A percentile compares a stretch with the other conserved stretches of the same genome.
Evolutionary conservation across 176 grass and related monocot genomes (phyloP).

Genomic region (Triticum turgidum): DNA sequence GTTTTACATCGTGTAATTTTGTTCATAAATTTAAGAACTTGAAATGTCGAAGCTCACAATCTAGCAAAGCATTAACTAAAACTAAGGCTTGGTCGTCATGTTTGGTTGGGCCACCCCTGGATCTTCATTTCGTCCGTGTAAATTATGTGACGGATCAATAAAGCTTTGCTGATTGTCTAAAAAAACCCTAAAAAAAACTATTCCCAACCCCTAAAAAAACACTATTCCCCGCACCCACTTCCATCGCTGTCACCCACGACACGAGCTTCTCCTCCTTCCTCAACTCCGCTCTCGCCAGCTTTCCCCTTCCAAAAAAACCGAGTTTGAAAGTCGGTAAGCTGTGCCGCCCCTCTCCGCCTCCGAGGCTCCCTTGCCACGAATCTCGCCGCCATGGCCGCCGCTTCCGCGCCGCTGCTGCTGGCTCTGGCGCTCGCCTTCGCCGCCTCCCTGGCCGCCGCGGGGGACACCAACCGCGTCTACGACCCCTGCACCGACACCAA

Average conservation of each 20-base stretch:
- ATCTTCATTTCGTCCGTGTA: too few relatives aligned
- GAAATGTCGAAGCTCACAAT: too few relatives aligned
- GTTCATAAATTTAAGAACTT: too few relatives aligned
- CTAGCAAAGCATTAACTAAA: too few relatives aligned
- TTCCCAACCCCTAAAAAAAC: too few relatives aligned
- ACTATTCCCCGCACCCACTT: too few relatives aligned
- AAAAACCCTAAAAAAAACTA: too few relatives aligned
- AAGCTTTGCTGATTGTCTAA: too few relatives aligned
- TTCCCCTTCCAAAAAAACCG: not conserved
- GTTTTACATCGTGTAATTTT: too few relatives aligned
- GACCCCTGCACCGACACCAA: slow-evolving; percentile 73
- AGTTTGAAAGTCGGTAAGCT: not conserved
- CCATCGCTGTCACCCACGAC: slow-evolving; percentile 33
- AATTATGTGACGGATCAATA: too few relatives aligned
- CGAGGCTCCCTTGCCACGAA: not conserved
- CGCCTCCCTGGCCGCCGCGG: slow-evolving; percentile 24
- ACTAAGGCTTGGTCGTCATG: too few relatives aligned
- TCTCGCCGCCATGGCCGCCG: slow-evolving; percentile 30
- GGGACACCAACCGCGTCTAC: slow-evolving; percentile 64
- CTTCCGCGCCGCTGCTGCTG: not conserved
- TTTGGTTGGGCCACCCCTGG: too few relatives aligned
- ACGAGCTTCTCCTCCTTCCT: not conserved
- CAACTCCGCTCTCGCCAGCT: not conserved
- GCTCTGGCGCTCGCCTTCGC: not conserved
- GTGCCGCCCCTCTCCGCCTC: not conserved